A percentile compares a stretch with the other conserved stretches of the same genome.
Evolutionary conservation across 495 filamentous ascomycete genomes (phyloP).

Genomic region (Penicillium lagena): DNA sequence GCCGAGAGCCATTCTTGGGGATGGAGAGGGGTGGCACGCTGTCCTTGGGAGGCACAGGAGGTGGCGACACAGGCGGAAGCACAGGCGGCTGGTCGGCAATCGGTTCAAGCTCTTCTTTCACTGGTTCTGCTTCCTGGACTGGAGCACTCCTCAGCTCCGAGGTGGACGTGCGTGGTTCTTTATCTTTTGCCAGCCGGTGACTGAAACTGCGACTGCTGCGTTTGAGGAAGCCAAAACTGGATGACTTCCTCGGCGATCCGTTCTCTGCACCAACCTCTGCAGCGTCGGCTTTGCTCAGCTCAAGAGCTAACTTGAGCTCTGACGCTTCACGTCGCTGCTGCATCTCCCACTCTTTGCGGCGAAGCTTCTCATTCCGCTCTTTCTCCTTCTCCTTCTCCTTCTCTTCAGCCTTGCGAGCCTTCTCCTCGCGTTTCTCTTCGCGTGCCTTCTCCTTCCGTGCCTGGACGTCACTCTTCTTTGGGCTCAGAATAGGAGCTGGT

Average conservation of each 20-base stretch:
- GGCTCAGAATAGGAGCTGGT: constrained; percentile 17
- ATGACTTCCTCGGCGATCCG: constrained; percentile 30
- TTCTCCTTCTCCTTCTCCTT: constrained; percentile 62
- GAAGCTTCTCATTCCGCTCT: constrained; percentile 57
- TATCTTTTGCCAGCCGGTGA: constrained; percentile 32
- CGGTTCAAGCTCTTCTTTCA: constrained; percentile 3
- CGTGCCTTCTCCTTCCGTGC: constrained; percentile 41
- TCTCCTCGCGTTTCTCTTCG: constrained; percentile 61
- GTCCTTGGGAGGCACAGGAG: constrained; percentile 9
- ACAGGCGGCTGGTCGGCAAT: not conserved
- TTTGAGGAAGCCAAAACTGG: constrained; percentile 45
- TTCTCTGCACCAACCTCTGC: constrained; percentile 26
- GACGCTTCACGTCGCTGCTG: constrained; percentile 47
- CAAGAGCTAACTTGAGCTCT: constrained; percentile 51
- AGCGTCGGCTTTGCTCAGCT: constrained; percentile 43
- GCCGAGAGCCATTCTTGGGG: constrained; percentile 8
- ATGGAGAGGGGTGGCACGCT: constrained; percentile 2
- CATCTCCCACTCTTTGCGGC: constrained; percentile 54
- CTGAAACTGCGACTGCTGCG: constrained; percentile 57
- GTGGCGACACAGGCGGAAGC: not conserved
- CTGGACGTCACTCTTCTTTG: constrained; percentile 41
- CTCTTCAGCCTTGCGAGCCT: constrained; percentile 58
- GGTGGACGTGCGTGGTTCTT: constrained; percentile 27
- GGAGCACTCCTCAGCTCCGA: constrained; percentile 19
- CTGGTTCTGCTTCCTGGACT: constrained; percentile 10